phyloP scores from a whole-genome alignment of 352 stramenopile species.

The Phytophthora pistaciae region DNA sequence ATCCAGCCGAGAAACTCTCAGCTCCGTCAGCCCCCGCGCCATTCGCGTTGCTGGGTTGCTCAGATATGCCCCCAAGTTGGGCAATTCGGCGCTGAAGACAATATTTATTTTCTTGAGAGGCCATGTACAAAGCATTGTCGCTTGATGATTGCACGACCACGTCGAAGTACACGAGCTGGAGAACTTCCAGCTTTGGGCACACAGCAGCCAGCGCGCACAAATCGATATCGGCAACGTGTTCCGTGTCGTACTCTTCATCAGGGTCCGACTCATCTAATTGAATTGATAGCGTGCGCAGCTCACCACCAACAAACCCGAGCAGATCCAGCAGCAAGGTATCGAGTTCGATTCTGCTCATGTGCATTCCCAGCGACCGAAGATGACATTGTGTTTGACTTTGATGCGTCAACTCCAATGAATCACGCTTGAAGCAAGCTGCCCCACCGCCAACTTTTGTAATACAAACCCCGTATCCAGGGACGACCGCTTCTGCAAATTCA shows the following conservation, averaged over 20 bases:
- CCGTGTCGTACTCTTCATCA: neutral
- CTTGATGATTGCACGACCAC: neutral
- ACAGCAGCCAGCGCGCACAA: neutral
- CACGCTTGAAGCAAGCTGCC: neutral
- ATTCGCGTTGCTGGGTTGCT: neutral
- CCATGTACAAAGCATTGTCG: neutral
- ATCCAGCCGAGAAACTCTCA: neutral
- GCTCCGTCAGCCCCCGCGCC: neutral
- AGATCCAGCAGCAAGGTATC: neutral
- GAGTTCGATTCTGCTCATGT: neutral
- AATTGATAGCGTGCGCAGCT: neutral
- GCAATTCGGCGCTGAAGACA: too few species aligned
- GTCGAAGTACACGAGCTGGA: neutral
- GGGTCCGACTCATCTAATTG: neutral
- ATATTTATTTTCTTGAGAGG: neutral
- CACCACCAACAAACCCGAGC: neutral
- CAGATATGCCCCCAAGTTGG: neutral
- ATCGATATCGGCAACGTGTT: neutral
- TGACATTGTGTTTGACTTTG: neutral
- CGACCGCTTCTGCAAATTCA: neutral
- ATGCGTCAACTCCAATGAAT: neutral
- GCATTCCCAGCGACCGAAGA: neutral
- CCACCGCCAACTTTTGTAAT: neutral
- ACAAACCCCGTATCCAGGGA: neutral
- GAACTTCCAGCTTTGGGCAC: neutral